Evolutionary conservation across 805 yeast genomes (phyloP).

Genomic region (Spathaspora arborariae): DNA sequence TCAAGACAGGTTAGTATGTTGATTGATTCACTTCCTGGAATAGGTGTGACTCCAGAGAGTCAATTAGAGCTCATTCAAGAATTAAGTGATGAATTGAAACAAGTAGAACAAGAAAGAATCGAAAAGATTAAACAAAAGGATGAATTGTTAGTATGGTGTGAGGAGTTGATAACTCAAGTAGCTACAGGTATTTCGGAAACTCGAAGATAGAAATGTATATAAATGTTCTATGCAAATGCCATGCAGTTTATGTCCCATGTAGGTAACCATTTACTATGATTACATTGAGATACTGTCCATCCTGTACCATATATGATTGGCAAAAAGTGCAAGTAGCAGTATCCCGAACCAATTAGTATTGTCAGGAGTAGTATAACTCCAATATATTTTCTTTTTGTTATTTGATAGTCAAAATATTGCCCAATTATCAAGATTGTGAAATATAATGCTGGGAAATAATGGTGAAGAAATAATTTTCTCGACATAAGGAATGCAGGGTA

Average conservation of each 20-base stretch:
- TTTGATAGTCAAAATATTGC: conserved; percentile 42
- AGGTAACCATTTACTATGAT: conserved; percentile 27
- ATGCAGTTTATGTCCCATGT: conserved; percentile 46
- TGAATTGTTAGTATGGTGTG: conserved; percentile 55
- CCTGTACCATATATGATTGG: conserved; percentile 46
- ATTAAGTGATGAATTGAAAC: conserved; percentile 58
- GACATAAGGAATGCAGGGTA: conserved; percentile 49
- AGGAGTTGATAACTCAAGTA: conserved; percentile 58
- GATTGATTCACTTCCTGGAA: conserved; percentile 89
- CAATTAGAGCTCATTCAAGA: conserved; percentile 64
- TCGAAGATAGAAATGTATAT: conserved; percentile 9
- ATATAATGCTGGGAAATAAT: conserved; percentile 49
- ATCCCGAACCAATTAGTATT: conserved; percentile 15
- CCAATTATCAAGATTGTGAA: conserved; percentile 44
- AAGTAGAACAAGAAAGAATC: conserved; percentile 56
- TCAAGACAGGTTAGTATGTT: conserved; percentile 82
- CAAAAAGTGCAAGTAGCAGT: conserved; percentile 22
- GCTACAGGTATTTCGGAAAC: conserved; percentile 52
- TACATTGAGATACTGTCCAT: conserved; percentile 45
- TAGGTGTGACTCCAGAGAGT: conserved; percentile 74
- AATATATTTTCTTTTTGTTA: conserved; percentile 19
- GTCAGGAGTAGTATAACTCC: conserved; percentile 23
- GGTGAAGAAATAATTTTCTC: conserved; percentile 39
- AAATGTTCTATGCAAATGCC: conserved; percentile 3
- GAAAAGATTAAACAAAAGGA: conserved; percentile 63